phyloP scores from a whole-genome alignment of 1,284 basidiomycete species.

The Austroboletus olivaceoglutinosus region DNA sequence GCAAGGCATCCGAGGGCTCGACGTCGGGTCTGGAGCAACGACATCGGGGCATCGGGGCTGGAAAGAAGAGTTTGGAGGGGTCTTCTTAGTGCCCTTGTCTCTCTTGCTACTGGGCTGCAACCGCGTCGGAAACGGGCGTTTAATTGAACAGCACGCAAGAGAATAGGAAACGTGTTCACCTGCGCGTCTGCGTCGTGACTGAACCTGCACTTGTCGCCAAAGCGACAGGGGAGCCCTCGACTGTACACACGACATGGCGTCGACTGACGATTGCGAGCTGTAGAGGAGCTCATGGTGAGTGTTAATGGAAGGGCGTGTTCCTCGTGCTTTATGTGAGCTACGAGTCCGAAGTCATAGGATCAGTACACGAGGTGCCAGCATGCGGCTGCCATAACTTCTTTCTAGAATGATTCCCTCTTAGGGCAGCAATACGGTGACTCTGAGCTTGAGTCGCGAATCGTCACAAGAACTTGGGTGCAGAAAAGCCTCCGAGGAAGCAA shows the following conservation, averaged over 20 bases:
- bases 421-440: too few relatives aligned
- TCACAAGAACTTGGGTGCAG: too few relatives aligned
- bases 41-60: not conserved
- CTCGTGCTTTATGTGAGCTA: not conserved
- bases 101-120: slow-evolving; percentile 2
- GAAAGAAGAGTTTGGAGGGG: not conserved
- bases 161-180: not conserved
- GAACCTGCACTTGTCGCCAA: slow-evolving; percentile 24
- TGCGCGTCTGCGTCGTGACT: slow-evolving; percentile 16
- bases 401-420: too few relatives aligned
- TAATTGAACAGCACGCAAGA: not conserved
- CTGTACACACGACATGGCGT: slow-evolving; percentile 15
- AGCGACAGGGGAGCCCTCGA: slow-evolving; percentile 24
- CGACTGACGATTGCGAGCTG: slow-evolving; percentile 3
- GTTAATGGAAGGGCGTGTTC: not conserved
- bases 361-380: too few relatives aligned
- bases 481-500: too few relatives aligned
- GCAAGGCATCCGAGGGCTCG: not conserved
- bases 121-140: not conserved
- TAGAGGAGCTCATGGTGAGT: slow-evolving; percentile 13
- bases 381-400: too few relatives aligned
- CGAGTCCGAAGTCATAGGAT: too few relatives aligned
- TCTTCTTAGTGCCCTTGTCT: not conserved
- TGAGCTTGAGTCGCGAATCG: too few relatives aligned
- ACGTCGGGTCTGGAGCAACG: not conserved